These are phyloP conservation scores for Talaromyces sp. DNA, from an alignment of 2,329 filamentous ascomycete genomes.

Conservation along the genomic window DNA sequence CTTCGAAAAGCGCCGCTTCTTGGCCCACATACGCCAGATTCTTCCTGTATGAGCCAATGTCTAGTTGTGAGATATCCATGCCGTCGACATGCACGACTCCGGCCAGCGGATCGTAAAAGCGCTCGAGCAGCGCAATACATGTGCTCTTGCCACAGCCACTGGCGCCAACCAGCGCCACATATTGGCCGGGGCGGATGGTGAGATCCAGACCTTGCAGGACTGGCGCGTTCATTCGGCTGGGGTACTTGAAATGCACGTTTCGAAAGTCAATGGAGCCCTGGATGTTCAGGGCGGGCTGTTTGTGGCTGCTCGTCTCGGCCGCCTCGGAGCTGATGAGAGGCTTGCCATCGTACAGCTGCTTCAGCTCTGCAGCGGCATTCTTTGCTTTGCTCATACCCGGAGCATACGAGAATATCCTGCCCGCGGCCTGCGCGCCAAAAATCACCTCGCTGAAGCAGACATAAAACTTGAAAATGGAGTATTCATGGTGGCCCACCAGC, in stretches of 20 bases:
- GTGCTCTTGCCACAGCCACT: constrained; percentile 58
- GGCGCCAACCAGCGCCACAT: constrained; percentile 49
- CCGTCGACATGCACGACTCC: constrained; percentile 63
- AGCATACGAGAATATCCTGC: constrained; percentile 81
- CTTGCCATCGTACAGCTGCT: constrained; percentile 45
- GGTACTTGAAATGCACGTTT: constrained; percentile 35
- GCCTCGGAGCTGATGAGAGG: constrained; percentile 25
- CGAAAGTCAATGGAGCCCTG: constrained; percentile 30
- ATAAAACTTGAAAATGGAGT: constrained; percentile 82
- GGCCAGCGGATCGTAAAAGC: constrained; percentile 62
- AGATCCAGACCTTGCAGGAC: constrained; percentile 17
- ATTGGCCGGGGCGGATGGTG: constrained; percentile 42
- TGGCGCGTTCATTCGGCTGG: constrained; percentile 13
- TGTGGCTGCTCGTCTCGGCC: background rate
- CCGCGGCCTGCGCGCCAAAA: constrained; percentile 87
- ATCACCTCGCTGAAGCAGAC: constrained; percentile 82
- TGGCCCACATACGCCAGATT: constrained; percentile 83
- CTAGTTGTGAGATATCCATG: constrained; percentile 52
- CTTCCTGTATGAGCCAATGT: constrained; percentile 56
- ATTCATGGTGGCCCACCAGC: constrained; percentile 65
- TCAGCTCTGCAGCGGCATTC: constrained; percentile 72
- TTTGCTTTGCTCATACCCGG: constrained; percentile 93
- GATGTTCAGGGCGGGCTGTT: background rate
- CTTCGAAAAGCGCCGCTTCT: constrained; percentile 84
- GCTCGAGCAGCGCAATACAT: constrained; percentile 53